Evolutionary conservation across 208 protist species (phyloP).

Genomic region (Ichthyophonus hoferi): DNA sequence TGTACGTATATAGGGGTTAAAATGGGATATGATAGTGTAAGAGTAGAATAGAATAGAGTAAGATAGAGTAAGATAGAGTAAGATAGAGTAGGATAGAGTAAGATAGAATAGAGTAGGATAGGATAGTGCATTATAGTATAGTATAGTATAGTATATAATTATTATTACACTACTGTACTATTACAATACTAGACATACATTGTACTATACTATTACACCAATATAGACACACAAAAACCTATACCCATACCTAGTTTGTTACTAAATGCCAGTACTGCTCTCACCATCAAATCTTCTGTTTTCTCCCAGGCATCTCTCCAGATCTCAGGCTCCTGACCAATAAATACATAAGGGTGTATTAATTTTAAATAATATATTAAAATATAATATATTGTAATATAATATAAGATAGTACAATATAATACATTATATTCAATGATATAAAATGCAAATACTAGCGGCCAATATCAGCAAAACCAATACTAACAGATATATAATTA

Average conservation of each 20-base stretch:
- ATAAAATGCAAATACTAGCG: background rate
- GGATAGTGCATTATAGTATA: too few species aligned
- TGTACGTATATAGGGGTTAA: background rate
- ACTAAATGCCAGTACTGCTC: slow-evolving; percentile 1
- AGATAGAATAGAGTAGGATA: background rate
- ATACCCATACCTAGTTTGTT: slow-evolving; percentile 3
- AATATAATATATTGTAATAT: slow-evolving; percentile 2
- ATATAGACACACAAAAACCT: slow-evolving; percentile 5
- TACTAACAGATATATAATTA: background rate
- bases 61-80: background rate
- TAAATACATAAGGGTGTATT: background rate
- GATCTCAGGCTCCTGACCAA: background rate
- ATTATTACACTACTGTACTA: too few species aligned
- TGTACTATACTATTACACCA: too few species aligned
- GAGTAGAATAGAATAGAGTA: background rate
- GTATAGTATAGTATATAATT: too few species aligned
- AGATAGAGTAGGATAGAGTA: background rate
- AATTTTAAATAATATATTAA: too few species aligned
- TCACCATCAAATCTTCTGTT: slow-evolving; percentile 16
- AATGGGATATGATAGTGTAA: too few species aligned
- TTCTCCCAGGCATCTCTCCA: background rate
- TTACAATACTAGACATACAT: too few species aligned
- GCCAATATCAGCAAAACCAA: background rate
- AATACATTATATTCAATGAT: background rate
- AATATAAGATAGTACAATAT: too few species aligned